These are phyloP conservation scores for Peronospora destructor DNA, from an alignment of 352 stramenopile genomes.

Conservation along the genomic window DNA sequence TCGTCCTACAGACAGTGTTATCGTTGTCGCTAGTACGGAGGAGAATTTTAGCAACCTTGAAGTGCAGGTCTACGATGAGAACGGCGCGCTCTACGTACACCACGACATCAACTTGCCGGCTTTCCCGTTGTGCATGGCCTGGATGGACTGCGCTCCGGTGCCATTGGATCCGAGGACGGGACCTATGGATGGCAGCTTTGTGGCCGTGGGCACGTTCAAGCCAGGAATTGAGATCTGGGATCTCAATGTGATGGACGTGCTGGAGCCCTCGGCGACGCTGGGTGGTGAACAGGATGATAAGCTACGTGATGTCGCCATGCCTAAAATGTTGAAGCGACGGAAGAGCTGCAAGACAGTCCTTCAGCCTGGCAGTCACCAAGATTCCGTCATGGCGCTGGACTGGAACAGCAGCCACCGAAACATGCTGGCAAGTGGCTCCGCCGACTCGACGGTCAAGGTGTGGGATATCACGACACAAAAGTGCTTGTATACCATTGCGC, in stretches of 20 bases:
- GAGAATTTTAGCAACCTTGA: slow-evolving; percentile 98
- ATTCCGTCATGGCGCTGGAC: slow-evolving; percentile 96
- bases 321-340: slow-evolving; percentile 65
- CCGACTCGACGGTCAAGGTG: slow-evolving; percentile 97
- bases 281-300: slow-evolving; percentile 88
- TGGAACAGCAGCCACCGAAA: slow-evolving; percentile 97
- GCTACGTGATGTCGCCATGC: slow-evolving; percentile 70
- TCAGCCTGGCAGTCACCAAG: slow-evolving; percentile 91
- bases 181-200: slow-evolving; percentile 91
- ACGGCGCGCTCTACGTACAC: slow-evolving; percentile 95
- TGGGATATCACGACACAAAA: slow-evolving; percentile 90
- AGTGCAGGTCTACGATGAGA: slow-evolving; percentile 97
- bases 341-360: slow-evolving; percentile 71
- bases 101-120: slow-evolving; percentile 99
- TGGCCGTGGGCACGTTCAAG: slow-evolving; percentile 98
- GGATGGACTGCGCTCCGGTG: slow-evolving; percentile 89
- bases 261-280: slow-evolving; percentile 93
- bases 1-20: slow-evolving; percentile 88
- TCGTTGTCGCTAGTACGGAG: slow-evolving; percentile 96
- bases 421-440: slow-evolving; percentile 96
- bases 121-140: slow-evolving; percentile 96
- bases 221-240: slow-evolving; percentile 99
- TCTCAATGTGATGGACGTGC: slow-evolving; percentile 96
- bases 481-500: slow-evolving; percentile 93
- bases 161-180: slow-evolving; percentile 50